Base-by-base conservation (phyloP, 306 rosid genomes). In the Acacia acuminata region DNA sequence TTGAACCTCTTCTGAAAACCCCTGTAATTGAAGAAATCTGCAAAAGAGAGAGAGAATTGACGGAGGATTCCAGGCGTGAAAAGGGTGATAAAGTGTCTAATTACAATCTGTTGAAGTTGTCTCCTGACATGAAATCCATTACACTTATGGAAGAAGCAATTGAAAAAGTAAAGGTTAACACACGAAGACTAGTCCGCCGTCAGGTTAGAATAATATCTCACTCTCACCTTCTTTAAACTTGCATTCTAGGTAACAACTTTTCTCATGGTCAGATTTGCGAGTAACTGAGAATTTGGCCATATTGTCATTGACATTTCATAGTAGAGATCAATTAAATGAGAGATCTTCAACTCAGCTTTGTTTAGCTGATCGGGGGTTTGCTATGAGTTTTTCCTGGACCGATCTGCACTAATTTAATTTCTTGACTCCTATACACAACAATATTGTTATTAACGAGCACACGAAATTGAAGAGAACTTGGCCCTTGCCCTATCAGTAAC, bases 181-280 rank as follows among this genome's bases (percentile, higher is more conserved):
- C 95, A 76, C 82, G 89, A 82, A 93, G 95, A 88, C 91, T 95
- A 67, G 91, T 91, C 88, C 97, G 94, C 45, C 97, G 94, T 38
- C 98, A 93, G 94, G 98, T 93, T 75, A 79, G 85, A 50, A 68
- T 76, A 20, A 32, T 75, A 14, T 25, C 4, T 61, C 68, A 8
- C 34, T 72, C 10, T 4, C 38, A 10, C 72, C 73, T 48, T 81
- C 25, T 48, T 56, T 56, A 58, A 64, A 74, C 71, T 43, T 67
- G 67, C 51, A 75, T 77, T 69, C 50, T 61, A 69, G 55, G 38
- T 63, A 24, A 71, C 58, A 65, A 58, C 10, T 36, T 38, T 68
- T 68, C 44, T 34, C 3, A 32, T 32, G 40, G 71, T 43, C 71
- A 16, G 43, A 65, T 32, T 32, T 65, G 44, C n/a, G 10, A 64